Evolutionary conservation across 1,139 yeast genomes (phyloP).

Genomic region (Arxiozyma telluris): DNA sequence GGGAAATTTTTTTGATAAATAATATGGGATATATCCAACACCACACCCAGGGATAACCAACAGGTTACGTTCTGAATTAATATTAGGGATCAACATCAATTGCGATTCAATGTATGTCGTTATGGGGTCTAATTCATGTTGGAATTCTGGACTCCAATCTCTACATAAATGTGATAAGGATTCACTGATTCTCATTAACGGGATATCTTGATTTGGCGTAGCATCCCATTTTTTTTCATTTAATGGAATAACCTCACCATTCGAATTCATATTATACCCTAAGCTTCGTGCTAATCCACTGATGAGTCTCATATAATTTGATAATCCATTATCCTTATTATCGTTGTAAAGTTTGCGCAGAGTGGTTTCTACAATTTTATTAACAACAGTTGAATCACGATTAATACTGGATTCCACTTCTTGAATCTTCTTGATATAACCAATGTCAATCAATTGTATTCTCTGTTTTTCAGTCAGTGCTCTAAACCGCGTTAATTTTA

Average conservation of each 20-base stretch:
- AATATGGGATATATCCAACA: conserved; percentile 61
- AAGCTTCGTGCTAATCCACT: not conserved
- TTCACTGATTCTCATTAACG: conserved; percentile 47
- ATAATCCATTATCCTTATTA: conserved; percentile 4
- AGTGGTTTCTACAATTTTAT: conserved; percentile 38
- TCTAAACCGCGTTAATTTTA: conserved; percentile 15
- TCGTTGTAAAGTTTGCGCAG: conserved; percentile 34
- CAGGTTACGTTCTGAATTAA: conserved; percentile 25
- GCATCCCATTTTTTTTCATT: not conserved
- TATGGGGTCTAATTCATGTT: conserved; percentile 44
- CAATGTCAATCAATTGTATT: conserved; percentile 35
- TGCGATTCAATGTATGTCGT: conserved; percentile 38
- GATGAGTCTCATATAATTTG: not conserved
- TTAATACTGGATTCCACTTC: conserved; percentile 32
- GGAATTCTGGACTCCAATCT: conserved; percentile 53
- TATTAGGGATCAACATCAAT: conserved; percentile 12
- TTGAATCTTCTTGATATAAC: conserved; percentile 41
- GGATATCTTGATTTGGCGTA: not conserved
- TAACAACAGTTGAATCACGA: conserved; percentile 40
- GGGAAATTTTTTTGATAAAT: conserved; percentile 38
- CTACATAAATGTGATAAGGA: conserved; percentile 63
- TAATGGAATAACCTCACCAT: not conserved
- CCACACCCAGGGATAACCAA: conserved; percentile 77
- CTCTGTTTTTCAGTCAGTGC: conserved; percentile 9
- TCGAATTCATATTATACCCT: not conserved